Conservation (phyloP, 345 rosid species). For the Rhizophora apiculata region DNA sequence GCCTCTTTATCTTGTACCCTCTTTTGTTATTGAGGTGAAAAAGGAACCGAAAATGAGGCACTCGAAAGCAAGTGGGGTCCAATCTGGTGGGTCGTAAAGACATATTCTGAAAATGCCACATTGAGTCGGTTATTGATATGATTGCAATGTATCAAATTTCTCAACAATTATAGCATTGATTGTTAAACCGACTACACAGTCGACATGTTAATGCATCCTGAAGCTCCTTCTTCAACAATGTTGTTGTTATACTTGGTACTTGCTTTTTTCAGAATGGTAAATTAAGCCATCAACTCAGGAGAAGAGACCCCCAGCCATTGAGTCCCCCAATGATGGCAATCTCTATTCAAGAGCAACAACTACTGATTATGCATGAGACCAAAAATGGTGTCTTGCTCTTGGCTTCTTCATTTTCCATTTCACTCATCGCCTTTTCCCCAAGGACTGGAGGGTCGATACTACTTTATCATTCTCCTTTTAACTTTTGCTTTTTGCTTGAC, state of each 20-base stretch:
- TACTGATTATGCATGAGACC: not conserved
- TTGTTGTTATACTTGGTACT: constrained; percentile 7
- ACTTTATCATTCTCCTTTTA: not conserved
- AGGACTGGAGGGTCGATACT: not conserved
- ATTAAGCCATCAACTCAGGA: constrained; percentile 9
- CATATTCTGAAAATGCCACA: too few relatives aligned
- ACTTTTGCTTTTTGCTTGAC: not conserved
- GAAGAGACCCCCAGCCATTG: constrained; percentile 9
- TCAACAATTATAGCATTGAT: not conserved
- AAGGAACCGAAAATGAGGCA: too few relatives aligned
- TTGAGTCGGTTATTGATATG: not conserved
- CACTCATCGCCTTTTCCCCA: constrained; percentile 10
- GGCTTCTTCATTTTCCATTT: not conserved
- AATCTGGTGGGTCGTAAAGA: too few relatives aligned
- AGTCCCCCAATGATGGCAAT: not conserved
- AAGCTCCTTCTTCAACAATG: not conserved
- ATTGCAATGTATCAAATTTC: not conserved
- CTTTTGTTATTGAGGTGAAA: too few relatives aligned
- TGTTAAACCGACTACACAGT: not conserved
- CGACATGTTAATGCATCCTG: not conserved
- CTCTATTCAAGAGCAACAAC: constrained; percentile 10
- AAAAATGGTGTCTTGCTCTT: not conserved
- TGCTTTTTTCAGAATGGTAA: not conserved
- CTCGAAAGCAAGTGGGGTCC: too few relatives aligned
- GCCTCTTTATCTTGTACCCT: too few relatives aligned